These are phyloP conservation scores for Oleoguttula mirabilis DNA, from an alignment of 495 filamentous ascomycete species.

Conservation along the genomic window DNA sequence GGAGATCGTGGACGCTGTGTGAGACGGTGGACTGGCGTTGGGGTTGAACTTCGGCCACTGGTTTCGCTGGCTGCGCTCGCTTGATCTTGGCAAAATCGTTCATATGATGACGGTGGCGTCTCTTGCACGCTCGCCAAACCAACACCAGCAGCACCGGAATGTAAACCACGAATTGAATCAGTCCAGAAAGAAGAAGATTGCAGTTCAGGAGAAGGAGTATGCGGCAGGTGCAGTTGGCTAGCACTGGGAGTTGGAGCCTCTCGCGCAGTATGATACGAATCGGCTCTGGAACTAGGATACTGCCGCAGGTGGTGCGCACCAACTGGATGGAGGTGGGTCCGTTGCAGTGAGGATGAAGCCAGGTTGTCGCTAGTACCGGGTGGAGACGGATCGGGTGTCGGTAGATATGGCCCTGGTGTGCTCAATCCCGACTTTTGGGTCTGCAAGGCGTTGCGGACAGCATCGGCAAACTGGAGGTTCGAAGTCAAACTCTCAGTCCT, in stretches of 20 bases:
- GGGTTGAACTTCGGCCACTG: neutral
- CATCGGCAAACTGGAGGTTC: conserved; percentile 14
- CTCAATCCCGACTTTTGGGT: conserved; percentile 21
- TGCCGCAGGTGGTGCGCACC: conserved; percentile 3
- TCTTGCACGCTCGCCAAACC: neutral
- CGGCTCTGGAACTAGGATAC: conserved; percentile 25
- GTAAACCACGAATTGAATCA: conserved; percentile 3
- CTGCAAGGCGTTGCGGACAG: conserved; percentile 15
- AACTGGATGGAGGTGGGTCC: neutral
- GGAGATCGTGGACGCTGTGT: conserved; percentile 4
- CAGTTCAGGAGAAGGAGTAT: conserved; percentile 5
- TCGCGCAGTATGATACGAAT: conserved; percentile 30
- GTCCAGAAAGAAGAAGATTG: neutral
- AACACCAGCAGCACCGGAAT: neutral
- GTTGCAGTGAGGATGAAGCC: conserved; percentile 5
- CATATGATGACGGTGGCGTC: neutral
- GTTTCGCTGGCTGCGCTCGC: neutral
- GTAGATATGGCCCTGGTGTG: conserved; percentile 23
- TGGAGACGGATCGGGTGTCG: conserved; percentile 30
- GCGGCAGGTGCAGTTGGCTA: conserved; percentile 15
- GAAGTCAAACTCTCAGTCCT: neutral
- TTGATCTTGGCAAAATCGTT: no score
- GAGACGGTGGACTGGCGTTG: neutral
- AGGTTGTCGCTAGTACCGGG: conserved; percentile 23
- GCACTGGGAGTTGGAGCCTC: conserved; percentile 24